Base-by-base conservation (phyloP, 1,139 yeast genomes). In the Pichia sp. region DNA sequence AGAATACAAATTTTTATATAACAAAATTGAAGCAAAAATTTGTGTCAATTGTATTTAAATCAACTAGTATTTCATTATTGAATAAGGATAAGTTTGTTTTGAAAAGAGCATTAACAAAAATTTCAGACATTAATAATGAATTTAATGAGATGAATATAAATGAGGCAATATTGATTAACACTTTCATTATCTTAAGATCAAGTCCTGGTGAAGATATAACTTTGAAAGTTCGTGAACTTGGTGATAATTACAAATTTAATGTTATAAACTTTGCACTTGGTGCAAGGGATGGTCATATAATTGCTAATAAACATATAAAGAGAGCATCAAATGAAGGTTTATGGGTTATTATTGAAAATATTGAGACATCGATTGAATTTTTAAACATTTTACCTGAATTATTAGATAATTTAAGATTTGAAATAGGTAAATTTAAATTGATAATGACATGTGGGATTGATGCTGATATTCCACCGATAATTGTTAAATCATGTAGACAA, bases 281-380 rank as follows among this genome's bases (percentile, higher is more conserved):
- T 0, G 77, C 95, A 0, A 60, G 60, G 25, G 95, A 86, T 58
- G 82, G 86, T 14, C 60, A 68, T 5, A 70, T 64, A 9, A 62
- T 66, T 34, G 93, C 89, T 0, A 74, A 71, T 31, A 62, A 64
- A 36, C 75, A 76, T 17, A 60, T 88, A n/a, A 59, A 61, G 3
- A 57, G 54, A 10, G 74, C 76, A 0, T 55, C 70, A 1, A 61
- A 58, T 21, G 59, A 58, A 4, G 85, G 84, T 1, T 53, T 60
- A 2, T 86, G 95, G 95, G 59, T 88, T 1, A 53, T 86, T 28
- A 60, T 88, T 35, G 95, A 88, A 56, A 88, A 88, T 53, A 68
- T 84, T 12, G 95, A 88, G 49, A 71, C 82, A 68, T 74, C 94
- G 0, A 66, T 73, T 1, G 59, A 59, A 5, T 83, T 95, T 88